phyloP scores from a whole-genome alignment of 1,284 basidiomycete species.

The Sporisorium graminicola region DNA sequence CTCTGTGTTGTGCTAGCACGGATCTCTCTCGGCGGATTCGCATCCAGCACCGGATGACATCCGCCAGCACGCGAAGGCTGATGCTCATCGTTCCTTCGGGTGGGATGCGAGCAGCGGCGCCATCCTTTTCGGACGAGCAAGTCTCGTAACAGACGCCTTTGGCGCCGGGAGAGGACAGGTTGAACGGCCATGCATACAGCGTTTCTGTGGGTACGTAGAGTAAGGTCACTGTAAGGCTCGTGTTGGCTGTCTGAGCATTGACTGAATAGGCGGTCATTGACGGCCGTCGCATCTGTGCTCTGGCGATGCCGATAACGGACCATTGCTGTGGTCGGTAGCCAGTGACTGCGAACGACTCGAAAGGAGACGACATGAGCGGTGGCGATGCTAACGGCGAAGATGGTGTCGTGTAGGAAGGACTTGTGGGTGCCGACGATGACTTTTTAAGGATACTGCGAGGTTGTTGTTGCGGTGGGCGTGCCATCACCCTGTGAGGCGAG shows the following conservation, averaged over 20 bases:
- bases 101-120: slow-evolving; percentile 15
- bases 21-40: slow-evolving; percentile 27
- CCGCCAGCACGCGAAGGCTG: slow-evolving; percentile 34
- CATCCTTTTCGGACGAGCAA: not conserved
- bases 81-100: slow-evolving; percentile 42
- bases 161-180: slow-evolving; percentile 25
- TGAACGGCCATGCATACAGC: slow-evolving; percentile 45
- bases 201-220: slow-evolving; percentile 35
- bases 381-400: slow-evolving; percentile 14
- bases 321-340: slow-evolving; percentile 24
- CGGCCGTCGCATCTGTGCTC: slow-evolving; percentile 10
- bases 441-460: slow-evolving; percentile 41
- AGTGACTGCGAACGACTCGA: slow-evolving; percentile 1
- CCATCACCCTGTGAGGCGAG: slow-evolving; percentile 13
- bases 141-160: slow-evolving; percentile 46
- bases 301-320: slow-evolving; percentile 26
- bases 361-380: slow-evolving; percentile 9
- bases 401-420: not conserved
- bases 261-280: not conserved
- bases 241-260: not conserved
- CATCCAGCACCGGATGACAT: slow-evolving; percentile 45
- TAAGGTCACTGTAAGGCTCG: slow-evolving; percentile 30
- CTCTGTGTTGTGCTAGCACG: not conserved
- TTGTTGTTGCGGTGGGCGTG: slow-evolving; percentile 3
- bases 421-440: slow-evolving; percentile 9